Base-by-base conservation (phyloP, 345 rosid genomes). In the Zanthoxylum bungeanum region DNA sequence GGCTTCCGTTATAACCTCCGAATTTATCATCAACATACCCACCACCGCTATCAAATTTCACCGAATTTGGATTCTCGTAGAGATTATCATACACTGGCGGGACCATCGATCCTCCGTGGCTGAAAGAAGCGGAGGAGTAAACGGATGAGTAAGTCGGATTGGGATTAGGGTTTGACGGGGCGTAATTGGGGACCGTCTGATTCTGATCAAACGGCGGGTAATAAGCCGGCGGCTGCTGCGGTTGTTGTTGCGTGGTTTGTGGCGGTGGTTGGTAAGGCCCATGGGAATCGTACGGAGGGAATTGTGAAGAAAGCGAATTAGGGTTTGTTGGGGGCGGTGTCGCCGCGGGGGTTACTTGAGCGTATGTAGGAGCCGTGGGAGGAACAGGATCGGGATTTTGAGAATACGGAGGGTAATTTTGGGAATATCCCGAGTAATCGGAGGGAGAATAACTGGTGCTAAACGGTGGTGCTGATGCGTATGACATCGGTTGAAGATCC, bases 401-500 rank as follows among this genome's bases (percentile, higher is more conserved):
- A 4, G 86, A 60, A 73, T 84, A 86, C 2, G 91, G 66, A 61
- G 87, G 75, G 63, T 85, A 88, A 72, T 73, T 88, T 40, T 78
- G 82, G 16, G 88, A 56, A 60, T 83, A 85, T 22, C n/a, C 57
- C 8, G 93, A 60, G 84, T 79, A 86, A 75, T 93, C 96, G n/a
- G 82, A 44, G 19, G 85, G 60, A 0, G 83, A 24, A 78, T 83
- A 86, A 62, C 85, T 78, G 71, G 89, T 59, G 46, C 76, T 53
- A 75, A 82, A 88, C 3, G 98, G 98, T 8, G 99, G 94, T 0
- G 98, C 97, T 0, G 99, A 92, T 0, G 99, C 98, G 85, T 84
- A 88, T 4, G 90, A 57, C 31, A 64, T 62, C 11, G 75, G 90
- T 64, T 77, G 36, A 69, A 64, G 89, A 70, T 88, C 92, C 40